A percentile compares a stretch with the other conserved stretches of the same genome.
Conservation (phyloP, 1,139 yeast genomes). For the Blastobotrys malaysiensis region DNA sequence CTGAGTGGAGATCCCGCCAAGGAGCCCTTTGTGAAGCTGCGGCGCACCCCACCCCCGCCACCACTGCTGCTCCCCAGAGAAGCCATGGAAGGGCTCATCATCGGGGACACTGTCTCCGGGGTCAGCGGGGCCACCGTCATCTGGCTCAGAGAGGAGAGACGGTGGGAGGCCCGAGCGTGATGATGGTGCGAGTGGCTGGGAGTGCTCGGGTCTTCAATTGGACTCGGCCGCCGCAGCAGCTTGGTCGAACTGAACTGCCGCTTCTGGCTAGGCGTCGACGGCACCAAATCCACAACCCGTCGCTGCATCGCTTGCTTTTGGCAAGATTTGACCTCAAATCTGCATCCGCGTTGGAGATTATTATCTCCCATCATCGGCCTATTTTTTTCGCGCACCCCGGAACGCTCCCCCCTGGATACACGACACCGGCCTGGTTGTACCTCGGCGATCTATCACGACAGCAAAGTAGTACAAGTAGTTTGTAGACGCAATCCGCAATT, state of each 20-base stretch:
- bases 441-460: too few relatives aligned
- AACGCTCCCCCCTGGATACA: background rate
- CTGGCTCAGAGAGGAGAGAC: slow-evolving; percentile 14
- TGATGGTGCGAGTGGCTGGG: background rate
- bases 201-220: background rate
- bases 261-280: slow-evolving; percentile 1
- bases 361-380: background rate
- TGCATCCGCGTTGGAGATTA: background rate
- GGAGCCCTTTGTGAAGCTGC: background rate
- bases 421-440: background rate
- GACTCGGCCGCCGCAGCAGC: background rate
- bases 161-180: too few relatives aligned
- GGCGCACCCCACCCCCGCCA: background rate
- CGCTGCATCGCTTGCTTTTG: background rate
- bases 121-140: slow-evolving; percentile 17
- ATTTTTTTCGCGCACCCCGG: slow-evolving; percentile 2
- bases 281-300: slow-evolving; percentile 1
- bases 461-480: too few relatives aligned
- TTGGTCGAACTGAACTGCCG: background rate
- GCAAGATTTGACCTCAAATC: background rate
- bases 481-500: too few relatives aligned
- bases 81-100: slow-evolving; percentile 9
- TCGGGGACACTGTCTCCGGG: slow-evolving; percentile 14
- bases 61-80: background rate
- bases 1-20: slow-evolving; percentile 13